Evolutionary conservation across 331 rosid genomes (phyloP), one percentile per base, ranked within the genome.

Genomic region (Pyracantha coccinea): DNA sequence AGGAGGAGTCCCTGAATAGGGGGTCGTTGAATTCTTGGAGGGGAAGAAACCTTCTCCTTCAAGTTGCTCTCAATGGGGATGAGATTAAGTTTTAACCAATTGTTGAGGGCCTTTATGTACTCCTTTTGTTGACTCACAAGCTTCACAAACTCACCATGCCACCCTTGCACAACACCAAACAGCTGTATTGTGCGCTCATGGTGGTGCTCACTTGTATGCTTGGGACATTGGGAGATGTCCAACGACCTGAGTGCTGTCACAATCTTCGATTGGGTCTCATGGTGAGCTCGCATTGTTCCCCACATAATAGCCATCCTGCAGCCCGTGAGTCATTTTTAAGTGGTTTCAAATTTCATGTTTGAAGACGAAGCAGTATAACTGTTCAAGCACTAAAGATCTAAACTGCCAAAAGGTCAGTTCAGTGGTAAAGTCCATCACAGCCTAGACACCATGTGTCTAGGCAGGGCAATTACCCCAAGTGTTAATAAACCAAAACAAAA

Each of bases 31-130:
- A 88, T 66, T 78, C 97, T 90, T 63, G 97, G 96, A 7, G 99
- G 99, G 5, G 98, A 90, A 69, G 98, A 95, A 81, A 95, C 97
- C 80, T 89, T 92, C 83, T 92, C 99, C 86, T 78, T 95, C 73
- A 92, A 73, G 82, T 74, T 95, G 89, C 93, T 95, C 76, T 95
- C 99, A 47, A 90, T 88, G 54, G 99, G 99, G 79, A 89, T 77
- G 62, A 95, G 93, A 81, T 92, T 95, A 77, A 85, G 82, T 73
- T 85, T 92, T 74, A 95, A 76, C 99, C 99, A 95, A 64, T n/a
- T 66, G 81, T 67, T 89, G 24, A 95, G 83, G 27, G 92, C 82
- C 77, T 82, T 90, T 35, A 89, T 74, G 87, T 95, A 95, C 21
- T 69, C 89, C 84, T 88, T 95, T 66, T 92, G 98, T 78, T 85